Conservation (phyloP, 257 asterid species). For the Plantago major region DNA sequence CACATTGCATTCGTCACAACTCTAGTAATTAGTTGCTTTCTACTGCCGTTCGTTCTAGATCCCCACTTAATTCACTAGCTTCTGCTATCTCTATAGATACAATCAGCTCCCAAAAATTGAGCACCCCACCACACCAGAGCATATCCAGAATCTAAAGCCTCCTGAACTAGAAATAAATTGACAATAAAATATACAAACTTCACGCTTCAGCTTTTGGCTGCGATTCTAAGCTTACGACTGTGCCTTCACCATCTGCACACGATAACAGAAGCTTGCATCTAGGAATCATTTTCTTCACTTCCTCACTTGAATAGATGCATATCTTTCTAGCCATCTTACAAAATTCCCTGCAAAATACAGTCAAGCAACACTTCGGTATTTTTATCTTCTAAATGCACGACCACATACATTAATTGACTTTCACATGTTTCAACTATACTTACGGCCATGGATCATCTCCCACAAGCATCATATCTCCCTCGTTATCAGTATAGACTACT, state of each 20-base stretch:
- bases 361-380: not conserved
- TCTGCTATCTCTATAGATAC: constrained; percentile 21
- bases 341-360: constrained; percentile 52
- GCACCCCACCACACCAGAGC: constrained; percentile 19
- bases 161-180: constrained; percentile 16
- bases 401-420: not conserved
- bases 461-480: constrained; percentile 51
- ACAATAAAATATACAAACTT: constrained; percentile 24
- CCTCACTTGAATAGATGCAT: constrained; percentile 60
- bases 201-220: constrained; percentile 46
- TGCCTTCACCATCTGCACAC: constrained; percentile 37
- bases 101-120: constrained; percentile 21
- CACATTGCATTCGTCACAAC: constrained; percentile 15
- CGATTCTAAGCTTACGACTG: constrained; percentile 38
- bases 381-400: not conserved
- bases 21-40: constrained; percentile 7
- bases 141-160: constrained; percentile 22
- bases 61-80: constrained; percentile 17
- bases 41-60: constrained; percentile 20
- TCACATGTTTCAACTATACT: constrained; percentile 16
- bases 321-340: constrained; percentile 63
- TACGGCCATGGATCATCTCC: constrained; percentile 60
- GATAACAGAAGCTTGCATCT: constrained; percentile 44
- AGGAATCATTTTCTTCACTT: constrained; percentile 71
- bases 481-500: constrained; percentile 41